Evolutionary conservation across 768 basidiomycete species (phyloP).

Genomic region (Imleria badia): DNA sequence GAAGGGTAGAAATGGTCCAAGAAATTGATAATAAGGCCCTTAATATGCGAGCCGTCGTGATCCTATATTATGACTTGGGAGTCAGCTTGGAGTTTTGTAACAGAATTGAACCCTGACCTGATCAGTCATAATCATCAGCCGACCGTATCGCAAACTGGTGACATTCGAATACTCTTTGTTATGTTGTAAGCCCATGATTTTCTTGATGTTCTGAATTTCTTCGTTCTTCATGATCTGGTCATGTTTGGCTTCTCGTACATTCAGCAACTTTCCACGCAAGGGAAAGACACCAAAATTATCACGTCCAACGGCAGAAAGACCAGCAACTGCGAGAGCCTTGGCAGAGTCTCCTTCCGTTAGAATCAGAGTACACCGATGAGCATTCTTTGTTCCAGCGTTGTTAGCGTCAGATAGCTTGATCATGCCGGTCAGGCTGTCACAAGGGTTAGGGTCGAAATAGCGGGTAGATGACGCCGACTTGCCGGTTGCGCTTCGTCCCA

Average conservation of each 20-base stretch:
- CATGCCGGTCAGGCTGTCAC: slow-evolving; percentile 76
- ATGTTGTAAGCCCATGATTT: slow-evolving; percentile 95
- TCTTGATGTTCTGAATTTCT: slow-evolving; percentile 96
- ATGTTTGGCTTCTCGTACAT: slow-evolving; percentile 94
- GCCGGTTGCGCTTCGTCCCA: slow-evolving; percentile 86
- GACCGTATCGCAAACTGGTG: slow-evolving; percentile 81
- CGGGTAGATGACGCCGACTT: slow-evolving; percentile 18
- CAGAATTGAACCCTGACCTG: slow-evolving; percentile 56
- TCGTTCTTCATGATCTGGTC: slow-evolving; percentile 98
- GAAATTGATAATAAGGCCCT: slow-evolving; percentile 98
- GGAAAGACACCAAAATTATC: slow-evolving; percentile 99
- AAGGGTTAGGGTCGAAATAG: neutral
- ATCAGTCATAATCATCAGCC: slow-evolving; percentile 99
- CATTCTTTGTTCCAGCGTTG: slow-evolving; percentile 86
- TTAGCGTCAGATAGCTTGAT: slow-evolving; percentile 96
- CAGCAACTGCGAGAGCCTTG: slow-evolving; percentile 93
- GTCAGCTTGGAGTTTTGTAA: neutral
- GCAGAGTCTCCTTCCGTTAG: slow-evolving; percentile 99
- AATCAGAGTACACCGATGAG: slow-evolving; percentile 87
- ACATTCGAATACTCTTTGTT: slow-evolving; percentile 81
- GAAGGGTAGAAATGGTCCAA: slow-evolving; percentile 97
- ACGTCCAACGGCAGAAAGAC: slow-evolving; percentile 91
- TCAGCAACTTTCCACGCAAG: slow-evolving; percentile 92
- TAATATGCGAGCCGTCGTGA: slow-evolving; percentile 99
- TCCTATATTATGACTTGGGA: slow-evolving; percentile 53